Base-by-base conservation (phyloP, 2,329 filamentous ascomycete genomes). In the Rugonectria rugulosa region DNA sequence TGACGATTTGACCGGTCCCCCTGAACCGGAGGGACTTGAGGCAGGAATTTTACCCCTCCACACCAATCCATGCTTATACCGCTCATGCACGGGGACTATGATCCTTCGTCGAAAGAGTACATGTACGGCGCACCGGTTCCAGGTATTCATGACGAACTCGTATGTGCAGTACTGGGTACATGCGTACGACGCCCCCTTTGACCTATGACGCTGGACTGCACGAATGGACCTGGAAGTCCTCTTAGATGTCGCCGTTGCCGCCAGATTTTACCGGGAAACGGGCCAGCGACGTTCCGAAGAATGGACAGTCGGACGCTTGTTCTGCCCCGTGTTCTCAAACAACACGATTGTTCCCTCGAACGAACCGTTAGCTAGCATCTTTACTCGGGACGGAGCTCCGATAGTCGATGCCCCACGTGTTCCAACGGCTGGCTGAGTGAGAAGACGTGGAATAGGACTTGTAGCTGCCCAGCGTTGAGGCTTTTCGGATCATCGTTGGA, bases 401-500 rank as follows among this genome's bases (percentile, higher is more conserved):
- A 40, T 26, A 38, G 11, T 36, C 46, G 36, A 23, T 23, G 32
- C 52, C 56, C 56, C 58, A 53, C 58, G 58, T 61, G 58, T 59
- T 45, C 34, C 44, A 59, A 42, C 49, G 56, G 56, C 58, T 53
- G 55, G 58, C 24, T 56, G 20, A 23, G 37, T 23, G 12, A n/a
- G 36, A 42, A 32, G n/a, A 29, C 32, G 17, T 26, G 20, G 20
- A 11, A 40, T 20, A 24, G 20, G 24, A 21, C 20, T 5, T 7
- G 15, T 36, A 21, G 12, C 29, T 34, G 2, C 14, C 29, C 3
- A n/a, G 19, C 34, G 7, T 12, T 36, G 20, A 38, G 15, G 12
- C 11, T 32, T 46, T 26, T 50, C 27, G 21, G 27, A 23, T 43
- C 21, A 26, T 50, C 32, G 19, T 41, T 36, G 24, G 21, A 15